Base-by-base conservation (phyloP, 2,329 filamentous ascomycete genomes). In the Xylaria polymorpha region DNA sequence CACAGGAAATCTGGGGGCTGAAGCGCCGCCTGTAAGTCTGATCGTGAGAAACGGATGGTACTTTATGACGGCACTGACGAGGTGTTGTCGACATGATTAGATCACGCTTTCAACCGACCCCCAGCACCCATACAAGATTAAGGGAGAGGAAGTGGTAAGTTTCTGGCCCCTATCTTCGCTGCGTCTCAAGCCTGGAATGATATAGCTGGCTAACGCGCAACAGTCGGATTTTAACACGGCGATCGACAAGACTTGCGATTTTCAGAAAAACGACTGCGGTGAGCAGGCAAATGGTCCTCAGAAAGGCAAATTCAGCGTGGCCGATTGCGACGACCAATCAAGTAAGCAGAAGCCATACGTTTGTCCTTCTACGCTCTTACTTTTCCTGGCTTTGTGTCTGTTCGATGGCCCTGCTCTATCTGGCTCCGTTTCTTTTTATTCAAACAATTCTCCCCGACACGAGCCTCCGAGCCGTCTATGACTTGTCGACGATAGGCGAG, bases 181-280 rank as follows among this genome's bases (percentile, higher is more conserved):
- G 18, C 10, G 9, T 25, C 35, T 35, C 37, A 12, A 43, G 18
- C 43, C n/a, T 57, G 43, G 29, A 37, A 51, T 61, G 22, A 35
- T 46, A 44, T 41, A 18, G 39, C 46, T 60, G 56, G 62, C 53
- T 29, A 22, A 37, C 25, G 32, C 25, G 20, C 4, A 9, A 37
- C 39, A 85, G 83, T 74, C 77, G 64, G 81, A 84, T 74, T 86
- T 82, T 73, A 39, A 73, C 29, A 77, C 79, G 10, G 85, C 85
- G 0, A 79, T 80, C 6, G 78, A 80, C 63, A 78, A 83, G 25
- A 80, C 83, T 1, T 86, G 85, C 76, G 83, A 85, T 72, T 82
- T 83, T 72, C 85, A 86, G 74, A 81, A 84, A 74, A 85, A 86
- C 71, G 75, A 74, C 20, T 86, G 85, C 67, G 80, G 81, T n/a